Conservation (phyloP, 2,329 filamentous ascomycete genomes). For the Trichoderma atrobrunneum region DNA sequence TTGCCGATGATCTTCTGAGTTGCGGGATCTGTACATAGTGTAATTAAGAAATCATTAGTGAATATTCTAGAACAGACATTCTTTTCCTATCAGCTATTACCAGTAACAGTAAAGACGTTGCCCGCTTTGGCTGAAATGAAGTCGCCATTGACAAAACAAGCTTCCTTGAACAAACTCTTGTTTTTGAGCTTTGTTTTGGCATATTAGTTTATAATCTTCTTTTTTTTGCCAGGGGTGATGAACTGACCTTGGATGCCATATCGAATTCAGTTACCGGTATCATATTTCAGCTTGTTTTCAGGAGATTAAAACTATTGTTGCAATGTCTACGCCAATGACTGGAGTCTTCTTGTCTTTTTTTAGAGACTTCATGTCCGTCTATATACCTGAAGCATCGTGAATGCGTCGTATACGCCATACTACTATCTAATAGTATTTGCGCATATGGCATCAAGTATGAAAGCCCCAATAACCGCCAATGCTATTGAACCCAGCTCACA, state of each 20-base stretch:
- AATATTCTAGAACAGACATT: background rate
- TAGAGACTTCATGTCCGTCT: background rate
- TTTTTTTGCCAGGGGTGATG: background rate
- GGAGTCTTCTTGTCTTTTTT: background rate
- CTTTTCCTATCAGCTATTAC: background rate
- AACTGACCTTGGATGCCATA: background rate
- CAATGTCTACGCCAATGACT: background rate
- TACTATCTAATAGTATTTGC: background rate
- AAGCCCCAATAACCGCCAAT: background rate
- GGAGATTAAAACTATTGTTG: background rate
- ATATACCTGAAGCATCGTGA: background rate
- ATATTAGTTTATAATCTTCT: background rate
- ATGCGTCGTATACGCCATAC: background rate
- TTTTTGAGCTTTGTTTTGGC: background rate
- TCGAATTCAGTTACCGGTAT: background rate
- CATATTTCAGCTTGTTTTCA: background rate
- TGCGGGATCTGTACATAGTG: background rate
- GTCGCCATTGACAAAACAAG: background rate
- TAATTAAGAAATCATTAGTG: background rate
- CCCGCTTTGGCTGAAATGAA: background rate
- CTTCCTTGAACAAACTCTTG: background rate
- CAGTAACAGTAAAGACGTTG: background rate
- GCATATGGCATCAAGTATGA: background rate
- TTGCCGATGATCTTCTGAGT: background rate
- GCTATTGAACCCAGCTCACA: background rate